phyloP scores from a whole-genome alignment of 208 protist genomes.

The Crithidia acanthocephali region DNA sequence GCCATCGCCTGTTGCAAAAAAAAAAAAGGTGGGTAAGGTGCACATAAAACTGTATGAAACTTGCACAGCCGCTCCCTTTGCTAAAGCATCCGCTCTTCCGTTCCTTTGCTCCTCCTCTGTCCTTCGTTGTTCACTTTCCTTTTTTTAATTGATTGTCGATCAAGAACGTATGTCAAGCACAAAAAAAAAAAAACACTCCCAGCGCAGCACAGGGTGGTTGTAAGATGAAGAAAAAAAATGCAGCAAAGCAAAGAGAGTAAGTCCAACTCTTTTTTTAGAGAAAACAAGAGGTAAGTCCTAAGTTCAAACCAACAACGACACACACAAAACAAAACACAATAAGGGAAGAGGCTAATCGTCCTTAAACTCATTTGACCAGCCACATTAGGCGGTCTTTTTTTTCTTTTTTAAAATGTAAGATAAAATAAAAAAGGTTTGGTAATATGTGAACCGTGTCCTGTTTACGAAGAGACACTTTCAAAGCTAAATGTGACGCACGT shows the following conservation, averaged over 20 bases:
- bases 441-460: slow-evolving; percentile 2
- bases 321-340: slow-evolving; percentile 15
- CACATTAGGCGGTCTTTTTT: slow-evolving; percentile 5
- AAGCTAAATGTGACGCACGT: not conserved
- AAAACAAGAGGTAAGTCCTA: slow-evolving; percentile 25
- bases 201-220: not conserved
- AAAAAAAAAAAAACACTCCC: not conserved
- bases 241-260: not conserved
- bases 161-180: not conserved
- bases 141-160: not conserved
- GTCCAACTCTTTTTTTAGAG: slow-evolving; percentile 5
- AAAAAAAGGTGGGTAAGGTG: no score
- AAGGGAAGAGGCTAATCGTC: no score
- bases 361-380: no score
- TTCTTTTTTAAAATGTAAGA: slow-evolving; percentile 21
- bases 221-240: slow-evolving; percentile 17
- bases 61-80: no score
- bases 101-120: slow-evolving; percentile 22
- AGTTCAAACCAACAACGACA: slow-evolving; percentile 17
- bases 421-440: slow-evolving; percentile 12
- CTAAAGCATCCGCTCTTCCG: not conserved
- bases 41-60: no score
- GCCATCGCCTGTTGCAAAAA: not conserved
- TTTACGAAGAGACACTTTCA: slow-evolving; percentile 9
- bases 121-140: not conserved